A percentile compares a stretch with the other conserved stretches of the same genome.
These are phyloP conservation scores for Saprolegnia diclina DNA, from an alignment of 352 stramenopile genomes.

Conservation along the genomic window DNA sequence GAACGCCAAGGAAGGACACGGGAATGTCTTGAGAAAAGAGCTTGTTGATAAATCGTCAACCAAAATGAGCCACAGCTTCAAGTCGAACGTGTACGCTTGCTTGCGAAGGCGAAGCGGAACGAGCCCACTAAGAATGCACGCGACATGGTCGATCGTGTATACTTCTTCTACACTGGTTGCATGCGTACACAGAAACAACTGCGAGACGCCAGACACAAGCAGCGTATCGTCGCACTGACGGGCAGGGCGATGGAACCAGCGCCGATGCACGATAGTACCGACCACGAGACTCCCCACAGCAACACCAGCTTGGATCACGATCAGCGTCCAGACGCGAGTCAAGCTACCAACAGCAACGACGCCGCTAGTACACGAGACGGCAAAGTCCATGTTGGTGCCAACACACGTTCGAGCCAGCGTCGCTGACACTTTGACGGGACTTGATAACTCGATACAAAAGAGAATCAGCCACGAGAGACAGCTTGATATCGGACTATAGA, in stretches of 20 bases:
- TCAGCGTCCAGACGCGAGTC: background rate
- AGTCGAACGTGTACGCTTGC: slow-evolving; percentile 1
- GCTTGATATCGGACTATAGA: background rate
- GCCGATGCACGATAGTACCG: background rate
- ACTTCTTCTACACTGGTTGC: background rate
- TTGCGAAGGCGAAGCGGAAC: background rate
- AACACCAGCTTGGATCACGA: background rate
- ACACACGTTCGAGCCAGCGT: background rate
- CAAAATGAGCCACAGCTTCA: slow-evolving; percentile 7
- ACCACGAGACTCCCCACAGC: background rate
- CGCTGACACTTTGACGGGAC: background rate
- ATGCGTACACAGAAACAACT: background rate
- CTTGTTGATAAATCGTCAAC: background rate
- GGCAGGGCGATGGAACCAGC: background rate
- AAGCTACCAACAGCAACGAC: background rate
- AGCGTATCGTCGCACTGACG: background rate
- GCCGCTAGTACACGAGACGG: background rate
- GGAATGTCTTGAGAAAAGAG: background rate
- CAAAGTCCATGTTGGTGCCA: background rate
- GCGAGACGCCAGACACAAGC: background rate
- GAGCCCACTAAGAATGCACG: background rate
- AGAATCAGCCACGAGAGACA: background rate
- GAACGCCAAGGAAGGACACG: background rate
- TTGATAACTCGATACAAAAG: background rate
- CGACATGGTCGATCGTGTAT: background rate